Percentiles rank a stretch among this genome's conserved stretches.
phyloP scores from a whole-genome alignment of 2,329 filamentous ascomycete genomes.

The Zelopaecilomyces penicillatus region DNA sequence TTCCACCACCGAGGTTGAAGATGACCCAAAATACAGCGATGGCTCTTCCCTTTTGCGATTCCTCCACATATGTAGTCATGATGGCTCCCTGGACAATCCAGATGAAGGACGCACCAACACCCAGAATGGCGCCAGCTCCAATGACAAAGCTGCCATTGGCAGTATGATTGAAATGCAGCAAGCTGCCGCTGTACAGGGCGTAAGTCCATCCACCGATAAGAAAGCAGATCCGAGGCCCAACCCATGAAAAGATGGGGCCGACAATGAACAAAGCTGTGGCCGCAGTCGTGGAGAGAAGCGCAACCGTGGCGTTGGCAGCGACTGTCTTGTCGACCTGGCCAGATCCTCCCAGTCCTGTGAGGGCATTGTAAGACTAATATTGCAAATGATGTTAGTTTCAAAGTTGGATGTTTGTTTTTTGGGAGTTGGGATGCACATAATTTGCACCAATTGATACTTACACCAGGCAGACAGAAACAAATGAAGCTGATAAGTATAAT shows the following conservation, averaged over 20 bases:
- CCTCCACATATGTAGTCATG: conserved; percentile 34
- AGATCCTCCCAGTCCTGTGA: conserved; percentile 35
- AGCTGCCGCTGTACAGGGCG: conserved; percentile 34
- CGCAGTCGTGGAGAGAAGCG: conserved; percentile 33
- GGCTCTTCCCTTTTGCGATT: conserved; percentile 30
- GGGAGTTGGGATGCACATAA: too few species aligned
- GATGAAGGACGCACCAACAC: conserved; percentile 35
- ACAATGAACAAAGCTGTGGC: conserved; percentile 35
- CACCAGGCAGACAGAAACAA: conserved; percentile 39
- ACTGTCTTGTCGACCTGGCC: conserved; percentile 37
- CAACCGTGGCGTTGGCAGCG: conserved; percentile 38
- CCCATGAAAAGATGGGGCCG: conserved; percentile 33
- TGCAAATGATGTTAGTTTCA: not conserved
- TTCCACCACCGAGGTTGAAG: conserved; percentile 38
- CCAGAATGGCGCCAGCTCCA: conserved; percentile 34
- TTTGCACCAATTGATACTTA: conserved; percentile 16
- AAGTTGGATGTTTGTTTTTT: not conserved
- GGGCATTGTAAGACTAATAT: conserved; percentile 38
- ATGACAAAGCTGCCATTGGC: conserved; percentile 36
- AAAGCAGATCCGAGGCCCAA: conserved; percentile 34
- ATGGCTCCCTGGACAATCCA: conserved; percentile 41
- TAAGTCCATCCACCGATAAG: conserved; percentile 34
- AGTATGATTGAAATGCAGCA: conserved; percentile 33
- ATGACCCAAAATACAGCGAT: conserved; percentile 38
- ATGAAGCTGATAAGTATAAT: conserved; percentile 40